These are phyloP conservation scores for Boletus fagicola DNA, from an alignment of 768 basidiomycete species.

Conservation along the genomic window DNA sequence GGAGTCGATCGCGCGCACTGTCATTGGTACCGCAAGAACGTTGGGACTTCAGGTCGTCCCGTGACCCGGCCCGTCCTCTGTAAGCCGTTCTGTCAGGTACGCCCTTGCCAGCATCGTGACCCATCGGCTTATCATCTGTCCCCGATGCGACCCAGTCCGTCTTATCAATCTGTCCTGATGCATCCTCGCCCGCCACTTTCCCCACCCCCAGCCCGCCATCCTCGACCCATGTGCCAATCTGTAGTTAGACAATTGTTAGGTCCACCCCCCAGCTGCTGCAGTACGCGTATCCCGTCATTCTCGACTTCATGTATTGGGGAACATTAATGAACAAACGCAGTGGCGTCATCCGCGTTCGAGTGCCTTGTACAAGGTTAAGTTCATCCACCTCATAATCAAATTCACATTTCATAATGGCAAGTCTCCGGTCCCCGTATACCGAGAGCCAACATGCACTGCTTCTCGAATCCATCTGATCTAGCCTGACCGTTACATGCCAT, in stretches of 20 bases:
- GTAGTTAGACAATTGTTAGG: constrained; percentile 30
- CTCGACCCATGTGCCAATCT: constrained; percentile 14
- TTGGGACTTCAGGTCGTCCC: constrained; percentile 89
- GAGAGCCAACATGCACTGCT: constrained; percentile 26
- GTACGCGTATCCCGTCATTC: constrained; percentile 23
- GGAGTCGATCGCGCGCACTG: constrained; percentile 83
- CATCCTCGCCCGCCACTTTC: constrained; percentile 9
- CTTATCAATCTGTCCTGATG: constrained; percentile 29
- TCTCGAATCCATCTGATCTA: constrained; percentile 33
- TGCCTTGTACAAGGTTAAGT: constrained; percentile 36
- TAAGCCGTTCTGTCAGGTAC: constrained; percentile 24
- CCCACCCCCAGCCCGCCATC: constrained; percentile 15
- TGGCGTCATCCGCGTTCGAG: constrained; percentile 33
- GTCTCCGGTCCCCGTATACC: constrained; percentile 35
- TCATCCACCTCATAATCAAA: constrained; percentile 42
- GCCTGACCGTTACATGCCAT: constrained; percentile 19
- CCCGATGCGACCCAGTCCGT: constrained; percentile 7
- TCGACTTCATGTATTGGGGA: constrained; percentile 33
- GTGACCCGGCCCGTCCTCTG: constrained; percentile 41
- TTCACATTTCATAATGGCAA: constrained; percentile 39
- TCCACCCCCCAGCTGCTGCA: constrained; percentile 17
- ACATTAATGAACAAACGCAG: constrained; percentile 34
- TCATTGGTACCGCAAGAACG: constrained; percentile 86
- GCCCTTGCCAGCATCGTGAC: constrained; percentile 20
- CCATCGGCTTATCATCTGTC: constrained; percentile 24